Evolutionary conservation across 306 rosid genomes (phyloP).

Genomic region (Neltuma alba): DNA sequence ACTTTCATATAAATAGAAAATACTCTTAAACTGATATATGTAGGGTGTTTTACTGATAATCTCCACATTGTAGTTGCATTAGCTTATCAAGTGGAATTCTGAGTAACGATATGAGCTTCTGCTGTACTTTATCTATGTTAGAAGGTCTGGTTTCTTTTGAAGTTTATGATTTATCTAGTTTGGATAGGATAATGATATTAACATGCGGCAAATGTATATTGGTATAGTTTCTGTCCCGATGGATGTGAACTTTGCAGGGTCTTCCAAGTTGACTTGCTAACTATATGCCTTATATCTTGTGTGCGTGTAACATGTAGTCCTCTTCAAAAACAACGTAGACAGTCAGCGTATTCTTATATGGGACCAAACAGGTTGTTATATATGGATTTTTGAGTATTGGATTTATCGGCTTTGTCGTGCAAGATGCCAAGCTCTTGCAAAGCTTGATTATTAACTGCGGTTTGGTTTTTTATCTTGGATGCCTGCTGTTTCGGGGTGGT

Average conservation of each 20-base stretch:
- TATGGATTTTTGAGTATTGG: conserved; percentile 32
- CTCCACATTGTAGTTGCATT: conserved; percentile 23
- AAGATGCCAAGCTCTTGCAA: conserved; percentile 30
- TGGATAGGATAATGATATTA: conserved; percentile 25
- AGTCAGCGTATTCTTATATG: too few species aligned
- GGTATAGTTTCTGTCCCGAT: conserved; percentile 33
- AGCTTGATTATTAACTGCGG: conserved; percentile 32
- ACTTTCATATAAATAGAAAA: not conserved
- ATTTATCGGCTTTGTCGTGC: conserved; percentile 32
- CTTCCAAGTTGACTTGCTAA: conserved; percentile 27
- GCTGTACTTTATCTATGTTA: not conserved
- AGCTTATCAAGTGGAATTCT: conserved; percentile 3
- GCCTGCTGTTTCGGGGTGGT: not conserved
- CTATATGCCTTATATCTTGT: not conserved
- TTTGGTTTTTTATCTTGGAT: conserved; percentile 28
- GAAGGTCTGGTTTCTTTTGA: not conserved
- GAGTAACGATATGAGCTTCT: conserved; percentile 2
- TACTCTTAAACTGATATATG: conserved; percentile 1
- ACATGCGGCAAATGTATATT: conserved; percentile 18
- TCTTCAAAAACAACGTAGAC: not conserved
- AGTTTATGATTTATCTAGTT: conserved; percentile 27
- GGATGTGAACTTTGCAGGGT: conserved; percentile 35
- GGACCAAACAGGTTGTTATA: conserved; percentile 42
- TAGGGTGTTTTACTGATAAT: conserved; percentile 22
- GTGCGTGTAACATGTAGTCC: not conserved